Evolutionary conservation across 2,329 filamentous ascomycete genomes (phyloP), one percentile per base, ranked within the genome.

Genomic region (Alternaria triticina): DNA sequence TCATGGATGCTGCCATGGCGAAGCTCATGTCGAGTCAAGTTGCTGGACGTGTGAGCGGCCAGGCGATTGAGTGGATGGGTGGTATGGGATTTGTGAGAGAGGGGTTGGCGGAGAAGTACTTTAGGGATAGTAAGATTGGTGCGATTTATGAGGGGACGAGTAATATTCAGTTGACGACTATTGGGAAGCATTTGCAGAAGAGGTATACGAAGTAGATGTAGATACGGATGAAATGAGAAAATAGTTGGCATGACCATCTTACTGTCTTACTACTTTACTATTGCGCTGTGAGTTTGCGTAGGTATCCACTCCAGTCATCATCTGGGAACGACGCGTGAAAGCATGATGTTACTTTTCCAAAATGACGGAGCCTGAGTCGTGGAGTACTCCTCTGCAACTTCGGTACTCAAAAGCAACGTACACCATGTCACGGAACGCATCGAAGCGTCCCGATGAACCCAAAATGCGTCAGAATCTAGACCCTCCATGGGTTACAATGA

Each of bases 41-140:
- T 30, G 96, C 96, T 0, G 92, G 92, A 20, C 89, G 89, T 58
- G 95, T 99, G 20, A 91, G 91, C 59, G 90, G 94, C 7, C 87
- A 91, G 52, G 96, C 95, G 0, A 89, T 99, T 27, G 96, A 99
- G 83, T 99, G 96, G 96, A 98, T 98, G 95, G 96, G 96, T 51
- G 96, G 96, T 46, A 98, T 99, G 96, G 96, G 96, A 49, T 99
- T 99, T 74, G 96, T 99, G 15, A 86, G 96, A 47, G 96, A 99
- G 81, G 96, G 96, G 0, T 89, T 97, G 62, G 96, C 96, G 0
- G 96, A 99, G 88, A 99, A 99, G 88, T 97, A 91, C 84, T 99
- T 91, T 87, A 87, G 96, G 50, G 96, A 99, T 80, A 96, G 92
- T 86, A 99, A 98, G 90, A 99, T 99, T 76, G 96, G 96, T 10